phyloP scores from a whole-genome alignment of 495 filamentous ascomycete species.

The Talaromyces stipitatus region DNA sequence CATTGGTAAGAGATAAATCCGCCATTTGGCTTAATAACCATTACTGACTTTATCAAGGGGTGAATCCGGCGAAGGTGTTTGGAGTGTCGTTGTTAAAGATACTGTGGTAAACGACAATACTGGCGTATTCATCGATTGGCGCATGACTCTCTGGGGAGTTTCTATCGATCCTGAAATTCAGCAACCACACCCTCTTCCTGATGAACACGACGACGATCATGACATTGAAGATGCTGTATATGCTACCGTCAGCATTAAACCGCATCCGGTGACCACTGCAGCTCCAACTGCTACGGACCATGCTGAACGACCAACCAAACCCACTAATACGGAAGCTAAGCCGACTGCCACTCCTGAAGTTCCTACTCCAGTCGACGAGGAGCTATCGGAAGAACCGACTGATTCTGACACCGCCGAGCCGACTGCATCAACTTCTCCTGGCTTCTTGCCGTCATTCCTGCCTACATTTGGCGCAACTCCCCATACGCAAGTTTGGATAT shows the following conservation, averaged over 20 bases:
- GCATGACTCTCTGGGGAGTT: conserved; percentile 90
- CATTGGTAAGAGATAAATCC: conserved; percentile 65
- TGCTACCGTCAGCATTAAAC: conserved; percentile 44
- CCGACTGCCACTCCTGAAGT: conserved; percentile 11
- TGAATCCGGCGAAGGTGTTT: conserved; percentile 77
- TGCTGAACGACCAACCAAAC: conserved; percentile 67
- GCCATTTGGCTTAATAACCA: background rate
- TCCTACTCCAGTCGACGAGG: background rate
- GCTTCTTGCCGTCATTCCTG: conserved; percentile 81
- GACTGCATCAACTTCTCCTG: conserved; percentile 29
- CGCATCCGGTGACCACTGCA: conserved; percentile 35
- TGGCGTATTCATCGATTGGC: conserved; percentile 86
- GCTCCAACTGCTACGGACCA: conserved; percentile 57
- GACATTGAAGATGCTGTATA: conserved; percentile 47
- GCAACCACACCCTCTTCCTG: conserved; percentile 70
- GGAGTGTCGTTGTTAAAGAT: conserved; percentile 89
- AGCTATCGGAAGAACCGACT: conserved; percentile 10
- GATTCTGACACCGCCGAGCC: conserved; percentile 22
- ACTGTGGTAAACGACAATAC: conserved; percentile 64
- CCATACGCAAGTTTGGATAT: conserved; percentile 90
- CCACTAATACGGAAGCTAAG: conserved; percentile 27
- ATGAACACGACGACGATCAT: conserved; percentile 79
- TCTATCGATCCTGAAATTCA: conserved; percentile 65
- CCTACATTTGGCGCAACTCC: conserved; percentile 92
- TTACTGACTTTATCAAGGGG: conserved; percentile 52